A percentile compares a stretch with the other conserved stretches of the same genome.
These are phyloP conservation scores for Colletotrichum trifolii DNA, from an alignment of 2,329 filamentous ascomycete species.

Conservation along the genomic window DNA sequence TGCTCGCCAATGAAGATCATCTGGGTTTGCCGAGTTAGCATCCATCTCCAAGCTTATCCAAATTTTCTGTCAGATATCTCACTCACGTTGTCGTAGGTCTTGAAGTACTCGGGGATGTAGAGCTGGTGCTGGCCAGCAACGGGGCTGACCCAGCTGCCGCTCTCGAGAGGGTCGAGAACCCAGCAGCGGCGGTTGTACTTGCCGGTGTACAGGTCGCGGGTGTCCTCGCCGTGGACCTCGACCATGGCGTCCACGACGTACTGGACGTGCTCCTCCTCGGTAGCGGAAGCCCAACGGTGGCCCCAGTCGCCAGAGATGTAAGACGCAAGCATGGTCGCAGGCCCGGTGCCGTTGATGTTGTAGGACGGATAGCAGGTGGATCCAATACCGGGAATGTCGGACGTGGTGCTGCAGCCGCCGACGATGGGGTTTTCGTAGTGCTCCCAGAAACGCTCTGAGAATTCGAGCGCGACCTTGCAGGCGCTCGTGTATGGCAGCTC, in stretches of 20 bases:
- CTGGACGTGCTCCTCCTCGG: conserved; percentile 70
- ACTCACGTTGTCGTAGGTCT: conserved; percentile 70
- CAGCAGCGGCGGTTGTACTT: conserved; percentile 74
- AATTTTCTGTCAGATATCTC: neutral
- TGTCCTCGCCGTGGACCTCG: conserved; percentile 72
- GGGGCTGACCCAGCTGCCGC: conserved; percentile 71
- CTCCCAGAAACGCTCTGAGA: conserved; percentile 72
- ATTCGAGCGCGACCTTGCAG: conserved; percentile 74
- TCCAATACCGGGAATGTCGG: conserved; percentile 70
- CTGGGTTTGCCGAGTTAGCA: conserved; percentile 39
- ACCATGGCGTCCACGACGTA: conserved; percentile 73
- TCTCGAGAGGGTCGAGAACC: conserved; percentile 69
- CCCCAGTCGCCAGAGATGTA: conserved; percentile 61
- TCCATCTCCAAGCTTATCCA: neutral
- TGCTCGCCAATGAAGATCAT: conserved; percentile 79
- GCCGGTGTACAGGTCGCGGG: conserved; percentile 71
- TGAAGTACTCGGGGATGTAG: conserved; percentile 78
- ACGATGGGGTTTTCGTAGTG: conserved; percentile 64
- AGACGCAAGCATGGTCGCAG: conserved; percentile 70
- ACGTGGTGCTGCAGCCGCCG: conserved; percentile 68
- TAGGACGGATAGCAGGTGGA: conserved; percentile 75
- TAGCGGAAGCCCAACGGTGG: conserved; percentile 46
- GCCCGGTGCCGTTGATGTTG: conserved; percentile 71
- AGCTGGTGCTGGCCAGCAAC: conserved; percentile 73
- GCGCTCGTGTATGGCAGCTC: conserved; percentile 56